Evolutionary conservation across 768 basidiomycete genomes (phyloP).

Genomic region (Leccinum disarticulatum): DNA sequence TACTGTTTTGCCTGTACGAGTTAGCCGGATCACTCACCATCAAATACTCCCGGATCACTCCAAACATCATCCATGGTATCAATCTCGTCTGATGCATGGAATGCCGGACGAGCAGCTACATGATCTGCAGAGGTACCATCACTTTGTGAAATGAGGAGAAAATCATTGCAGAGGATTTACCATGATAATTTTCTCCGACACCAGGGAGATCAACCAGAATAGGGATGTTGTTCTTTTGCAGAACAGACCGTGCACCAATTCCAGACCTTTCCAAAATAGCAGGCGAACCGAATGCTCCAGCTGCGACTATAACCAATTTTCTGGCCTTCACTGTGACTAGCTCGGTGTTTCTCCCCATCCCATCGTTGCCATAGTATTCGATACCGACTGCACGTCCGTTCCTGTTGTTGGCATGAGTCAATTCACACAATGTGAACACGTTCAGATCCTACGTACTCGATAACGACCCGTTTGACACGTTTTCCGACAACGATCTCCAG

Average conservation of each 20-base stretch:
- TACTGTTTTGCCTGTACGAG: slow-evolving; percentile 7
- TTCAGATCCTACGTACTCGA: neutral
- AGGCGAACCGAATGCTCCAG: slow-evolving; percentile 56
- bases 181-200: slow-evolving; percentile 35
- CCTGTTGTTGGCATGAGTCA: slow-evolving; percentile 15
- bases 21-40: slow-evolving; percentile 35
- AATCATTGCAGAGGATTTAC: slow-evolving; percentile 29
- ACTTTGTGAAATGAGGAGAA: neutral
- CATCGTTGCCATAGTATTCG: slow-evolving; percentile 30
- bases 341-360: slow-evolving; percentile 5
- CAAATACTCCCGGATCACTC: slow-evolving; percentile 34
- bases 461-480: neutral
- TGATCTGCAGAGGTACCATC: slow-evolving; percentile 25
- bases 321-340: slow-evolving; percentile 27
- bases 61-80: slow-evolving; percentile 51
- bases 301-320: slow-evolving; percentile 47
- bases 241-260: slow-evolving; percentile 55
- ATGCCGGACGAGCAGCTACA: slow-evolving; percentile 28
- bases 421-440: neutral
- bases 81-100: slow-evolving; percentile 41
- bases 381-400: slow-evolving; percentile 37
- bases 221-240: slow-evolving; percentile 47
- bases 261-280: slow-evolving; percentile 62
- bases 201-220: slow-evolving; percentile 20
- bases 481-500: slow-evolving; percentile 31